phyloP scores from a whole-genome alignment of 2,329 filamentous ascomycete species.

The Cladophialophora psammophila region DNA sequence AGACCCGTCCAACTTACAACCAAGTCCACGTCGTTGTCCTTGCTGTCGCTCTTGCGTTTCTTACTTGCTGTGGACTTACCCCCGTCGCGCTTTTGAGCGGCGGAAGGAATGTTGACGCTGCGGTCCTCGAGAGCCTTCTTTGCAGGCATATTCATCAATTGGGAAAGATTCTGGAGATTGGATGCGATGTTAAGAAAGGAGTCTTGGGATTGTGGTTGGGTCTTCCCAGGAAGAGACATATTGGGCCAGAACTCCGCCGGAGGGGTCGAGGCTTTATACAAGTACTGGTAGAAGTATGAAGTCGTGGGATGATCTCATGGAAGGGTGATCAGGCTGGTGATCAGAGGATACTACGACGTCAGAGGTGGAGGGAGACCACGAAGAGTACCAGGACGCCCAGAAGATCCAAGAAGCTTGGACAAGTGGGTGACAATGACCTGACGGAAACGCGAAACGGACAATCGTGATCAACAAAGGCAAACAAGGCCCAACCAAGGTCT shows the following conservation, averaged over 20 bases:
- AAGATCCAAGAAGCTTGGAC: not conserved
- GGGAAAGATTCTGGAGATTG: not conserved
- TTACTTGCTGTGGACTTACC: slow-evolving; percentile 6
- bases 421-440: not conserved
- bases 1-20: not conserved
- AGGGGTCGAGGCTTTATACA: not conserved
- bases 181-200: not conserved
- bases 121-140: slow-evolving; percentile 6
- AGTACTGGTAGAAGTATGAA: not conserved
- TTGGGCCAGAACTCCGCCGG: not conserved
- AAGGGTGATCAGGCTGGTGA: not conserved
- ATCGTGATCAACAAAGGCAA: not conserved
- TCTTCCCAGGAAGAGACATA: not conserved
- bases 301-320: not conserved
- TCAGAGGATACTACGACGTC: not conserved
- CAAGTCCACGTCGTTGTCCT: not conserved
- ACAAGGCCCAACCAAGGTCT: not conserved
- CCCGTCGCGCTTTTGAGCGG: not conserved
- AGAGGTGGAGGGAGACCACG: not conserved
- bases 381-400: not conserved
- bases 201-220: not conserved
- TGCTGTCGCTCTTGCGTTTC: slow-evolving; percentile 24
- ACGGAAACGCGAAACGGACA: not conserved
- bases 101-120: slow-evolving; percentile 8
- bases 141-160: slow-evolving; percentile 2